Conservation (phyloP, 805 yeast species). For the Saturnispora zaruensis region DNA sequence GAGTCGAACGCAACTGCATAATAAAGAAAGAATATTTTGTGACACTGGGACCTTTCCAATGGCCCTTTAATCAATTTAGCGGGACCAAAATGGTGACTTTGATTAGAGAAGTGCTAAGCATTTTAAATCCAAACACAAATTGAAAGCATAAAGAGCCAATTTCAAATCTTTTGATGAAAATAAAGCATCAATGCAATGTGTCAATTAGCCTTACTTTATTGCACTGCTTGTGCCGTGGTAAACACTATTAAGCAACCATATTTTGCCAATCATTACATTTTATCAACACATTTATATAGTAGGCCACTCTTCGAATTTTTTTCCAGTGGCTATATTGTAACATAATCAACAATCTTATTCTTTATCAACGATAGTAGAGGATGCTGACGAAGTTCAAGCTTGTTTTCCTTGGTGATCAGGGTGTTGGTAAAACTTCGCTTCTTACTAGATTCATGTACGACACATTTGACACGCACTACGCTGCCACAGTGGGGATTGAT, state of each 20-base stretch:
- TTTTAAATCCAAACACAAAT: too few relatives aligned
- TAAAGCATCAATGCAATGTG: too few relatives aligned
- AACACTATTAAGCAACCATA: too few relatives aligned
- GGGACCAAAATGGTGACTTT: background rate
- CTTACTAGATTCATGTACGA: slow-evolving; percentile 98
- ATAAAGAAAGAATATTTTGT: background rate
- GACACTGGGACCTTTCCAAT: background rate
- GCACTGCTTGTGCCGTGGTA: too few relatives aligned
- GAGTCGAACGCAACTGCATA: background rate
- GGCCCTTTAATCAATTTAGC: too few relatives aligned
- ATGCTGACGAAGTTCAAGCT: slow-evolving; percentile 69
- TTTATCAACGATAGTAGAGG: background rate
- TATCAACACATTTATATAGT: background rate
- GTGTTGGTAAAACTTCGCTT: slow-evolving; percentile 93
- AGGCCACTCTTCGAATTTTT: background rate
- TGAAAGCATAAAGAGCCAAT: too few relatives aligned
- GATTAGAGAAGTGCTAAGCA: background rate
- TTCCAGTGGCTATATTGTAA: background rate
- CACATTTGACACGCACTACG: slow-evolving; percentile 91
- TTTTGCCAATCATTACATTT: too few relatives aligned
- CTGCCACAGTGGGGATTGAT: slow-evolving; percentile 95
- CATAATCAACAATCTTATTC: background rate
- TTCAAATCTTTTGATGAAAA: too few relatives aligned
- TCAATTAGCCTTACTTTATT: too few relatives aligned
- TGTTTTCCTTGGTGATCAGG: slow-evolving; percentile 94